A percentile compares a stretch with the other conserved stretches of the same genome.
These are phyloP conservation scores for Scheffersomyces lignicola DNA, from an alignment of 1,139 yeast genomes.

Conservation along the genomic window DNA sequence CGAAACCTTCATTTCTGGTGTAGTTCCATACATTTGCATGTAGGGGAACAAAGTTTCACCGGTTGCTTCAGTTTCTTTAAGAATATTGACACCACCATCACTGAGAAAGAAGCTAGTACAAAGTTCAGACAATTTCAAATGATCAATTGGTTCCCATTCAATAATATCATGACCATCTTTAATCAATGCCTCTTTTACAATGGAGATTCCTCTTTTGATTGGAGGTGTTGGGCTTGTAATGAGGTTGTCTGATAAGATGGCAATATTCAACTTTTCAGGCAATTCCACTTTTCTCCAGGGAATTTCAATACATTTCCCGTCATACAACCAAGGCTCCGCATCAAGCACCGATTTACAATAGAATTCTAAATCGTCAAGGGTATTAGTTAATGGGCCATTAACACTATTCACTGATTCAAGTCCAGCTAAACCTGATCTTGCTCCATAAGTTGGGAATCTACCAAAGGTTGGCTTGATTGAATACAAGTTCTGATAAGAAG, in stretches of 20 bases:
- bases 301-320: conserved; percentile 29
- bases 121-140: conserved; percentile 35
- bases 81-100: conserved; percentile 45
- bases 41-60: conserved; percentile 50
- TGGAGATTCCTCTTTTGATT: conserved; percentile 26
- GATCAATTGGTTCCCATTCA: conserved; percentile 52
- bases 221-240: conserved; percentile 41
- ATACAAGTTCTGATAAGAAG: conserved; percentile 47
- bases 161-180: conserved; percentile 61
- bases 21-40: conserved; percentile 32
- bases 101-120: conserved; percentile 42
- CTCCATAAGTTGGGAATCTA: conserved; percentile 50
- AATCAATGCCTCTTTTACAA: conserved; percentile 21
- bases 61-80: conserved; percentile 27
- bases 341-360: conserved; percentile 27
- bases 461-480: conserved; percentile 49
- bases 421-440: conserved; percentile 56
- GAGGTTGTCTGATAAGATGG: conserved; percentile 32
- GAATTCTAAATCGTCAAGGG: conserved; percentile 27
- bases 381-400: conserved; percentile 33
- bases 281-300: conserved; percentile 30
- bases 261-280: conserved; percentile 29
- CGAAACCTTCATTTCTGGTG: conserved; percentile 32
- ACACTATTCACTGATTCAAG: conserved; percentile 43
- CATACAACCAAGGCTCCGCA: conserved; percentile 31